Conservation (phyloP, 2,329 filamentous ascomycete species). For the Fusarium metavorans region DNA sequence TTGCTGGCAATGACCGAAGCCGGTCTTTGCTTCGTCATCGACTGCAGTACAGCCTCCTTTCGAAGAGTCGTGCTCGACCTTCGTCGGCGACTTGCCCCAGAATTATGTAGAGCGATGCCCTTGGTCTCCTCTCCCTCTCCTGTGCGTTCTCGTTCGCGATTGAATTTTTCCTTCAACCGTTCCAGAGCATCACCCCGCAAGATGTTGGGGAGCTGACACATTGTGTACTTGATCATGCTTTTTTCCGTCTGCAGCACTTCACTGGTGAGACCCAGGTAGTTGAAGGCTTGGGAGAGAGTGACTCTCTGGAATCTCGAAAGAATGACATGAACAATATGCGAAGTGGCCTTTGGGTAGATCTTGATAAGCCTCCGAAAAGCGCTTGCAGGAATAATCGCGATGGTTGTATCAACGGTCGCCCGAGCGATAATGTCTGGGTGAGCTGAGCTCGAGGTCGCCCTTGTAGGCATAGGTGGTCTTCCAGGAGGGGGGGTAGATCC, state of each 20-base stretch:
- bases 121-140: slow-evolving; percentile 83
- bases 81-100: slow-evolving; percentile 71
- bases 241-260: slow-evolving; percentile 94
- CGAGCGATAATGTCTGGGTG: slow-evolving; percentile 98
- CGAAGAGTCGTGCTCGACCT: slow-evolving; percentile 80
- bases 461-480: slow-evolving; percentile 57
- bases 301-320: slow-evolving; percentile 93
- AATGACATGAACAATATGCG: slow-evolving; percentile 98
- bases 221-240: slow-evolving; percentile 92
- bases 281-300: slow-evolving; percentile 93
- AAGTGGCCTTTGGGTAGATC: slow-evolving; percentile 94
- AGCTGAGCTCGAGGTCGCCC: slow-evolving; percentile 75
- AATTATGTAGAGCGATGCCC: slow-evolving; percentile 95
- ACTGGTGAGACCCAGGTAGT: slow-evolving; percentile 90
- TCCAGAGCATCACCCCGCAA: slow-evolving; percentile 85
- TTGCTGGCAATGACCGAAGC: slow-evolving; percentile 57
- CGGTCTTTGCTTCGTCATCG: slow-evolving; percentile 64
- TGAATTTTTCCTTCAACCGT: slow-evolving; percentile 93
- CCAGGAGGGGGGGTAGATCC: slow-evolving; percentile 48
- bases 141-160: slow-evolving; percentile 83
- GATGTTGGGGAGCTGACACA: slow-evolving; percentile 90
- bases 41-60: slow-evolving; percentile 83
- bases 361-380: slow-evolving; percentile 93
- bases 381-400: slow-evolving; percentile 97
- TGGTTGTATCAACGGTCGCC: slow-evolving; percentile 95